These are phyloP conservation scores for Calonectria naviculata DNA, from an alignment of 2,329 filamentous ascomycete species.

Conservation along the genomic window DNA sequence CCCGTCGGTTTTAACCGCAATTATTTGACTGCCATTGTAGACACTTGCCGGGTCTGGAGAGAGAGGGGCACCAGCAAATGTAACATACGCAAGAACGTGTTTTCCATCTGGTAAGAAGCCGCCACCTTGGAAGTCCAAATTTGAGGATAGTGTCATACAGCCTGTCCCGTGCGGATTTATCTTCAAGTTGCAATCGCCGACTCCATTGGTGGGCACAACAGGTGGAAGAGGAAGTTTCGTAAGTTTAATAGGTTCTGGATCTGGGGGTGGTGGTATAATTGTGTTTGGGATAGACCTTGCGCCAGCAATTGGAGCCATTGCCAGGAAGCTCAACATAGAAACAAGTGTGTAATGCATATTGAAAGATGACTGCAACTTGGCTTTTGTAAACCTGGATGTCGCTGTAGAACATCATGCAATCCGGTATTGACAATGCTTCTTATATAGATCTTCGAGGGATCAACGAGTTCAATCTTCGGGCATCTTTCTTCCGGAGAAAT, in stretches of 20 bases:
- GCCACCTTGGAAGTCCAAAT: not conserved
- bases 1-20: not conserved
- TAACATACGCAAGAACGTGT: not conserved
- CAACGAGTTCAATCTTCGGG: too few relatives aligned
- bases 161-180: not conserved
- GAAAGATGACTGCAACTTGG: too few relatives aligned
- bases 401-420: too few relatives aligned
- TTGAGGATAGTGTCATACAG: not conserved
- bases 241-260: not conserved
- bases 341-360: too few relatives aligned
- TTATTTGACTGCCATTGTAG: not conserved
- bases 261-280: not conserved
- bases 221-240: not conserved
- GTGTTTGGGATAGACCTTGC: too few relatives aligned
- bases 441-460: too few relatives aligned
- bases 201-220: not conserved
- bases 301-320: too few relatives aligned
- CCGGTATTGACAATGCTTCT: too few relatives aligned
- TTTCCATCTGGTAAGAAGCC: not conserved
- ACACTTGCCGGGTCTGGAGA: not conserved
- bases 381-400: too few relatives aligned
- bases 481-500: too few relatives aligned
- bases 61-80: not conserved
- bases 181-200: not conserved
- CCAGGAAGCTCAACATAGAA: too few relatives aligned